Conservation (phyloP, 441 rosid species). For the Eruca vesicaria region DNA sequence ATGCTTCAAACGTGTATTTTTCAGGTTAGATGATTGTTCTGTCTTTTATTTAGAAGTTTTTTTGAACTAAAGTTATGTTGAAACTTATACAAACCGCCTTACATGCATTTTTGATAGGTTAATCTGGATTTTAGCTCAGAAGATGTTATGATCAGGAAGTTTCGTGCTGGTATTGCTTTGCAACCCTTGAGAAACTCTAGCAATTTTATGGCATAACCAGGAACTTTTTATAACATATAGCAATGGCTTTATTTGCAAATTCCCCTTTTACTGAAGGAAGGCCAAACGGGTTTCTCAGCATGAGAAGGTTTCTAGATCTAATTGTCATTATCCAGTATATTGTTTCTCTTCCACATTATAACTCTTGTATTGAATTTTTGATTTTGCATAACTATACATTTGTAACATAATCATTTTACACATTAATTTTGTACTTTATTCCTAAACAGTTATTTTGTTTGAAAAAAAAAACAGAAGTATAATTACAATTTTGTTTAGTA, state of each 20-base stretch:
- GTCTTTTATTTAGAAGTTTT: too few relatives aligned
- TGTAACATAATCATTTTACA: too few relatives aligned
- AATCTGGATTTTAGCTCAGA: slow-evolving; percentile 95
- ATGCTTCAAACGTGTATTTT: slow-evolving; percentile 99
- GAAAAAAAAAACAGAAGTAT: too few relatives aligned
- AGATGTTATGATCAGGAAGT: slow-evolving; percentile 97
- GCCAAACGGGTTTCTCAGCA: slow-evolving; percentile 98
- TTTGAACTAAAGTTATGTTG: too few relatives aligned
- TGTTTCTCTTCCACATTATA: slow-evolving; percentile 14
- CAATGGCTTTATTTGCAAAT: slow-evolving; percentile 96
- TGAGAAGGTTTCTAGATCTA: slow-evolving; percentile 70
- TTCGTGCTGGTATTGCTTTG: slow-evolving; percentile 92
- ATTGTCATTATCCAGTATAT: background rate
- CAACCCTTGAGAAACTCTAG: slow-evolving; percentile 75
- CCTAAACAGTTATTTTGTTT: background rate
- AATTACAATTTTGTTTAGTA: too few relatives aligned
- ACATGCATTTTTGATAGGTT: slow-evolving; percentile 52
- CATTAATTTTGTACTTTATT: too few relatives aligned
- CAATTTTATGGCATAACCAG: slow-evolving; percentile 6
- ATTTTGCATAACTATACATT: too few relatives aligned
- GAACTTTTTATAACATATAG: slow-evolving; percentile 62
- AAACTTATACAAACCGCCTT: background rate
- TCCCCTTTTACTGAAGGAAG: slow-evolving; percentile 98
- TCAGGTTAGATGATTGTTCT: slow-evolving; percentile 63
- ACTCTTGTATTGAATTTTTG: slow-evolving; percentile 8